Evolutionary conservation across 495 filamentous ascomycete species (phyloP), one percentile per base, ranked within the genome.

Genomic region (Xylaria intraflava): DNA sequence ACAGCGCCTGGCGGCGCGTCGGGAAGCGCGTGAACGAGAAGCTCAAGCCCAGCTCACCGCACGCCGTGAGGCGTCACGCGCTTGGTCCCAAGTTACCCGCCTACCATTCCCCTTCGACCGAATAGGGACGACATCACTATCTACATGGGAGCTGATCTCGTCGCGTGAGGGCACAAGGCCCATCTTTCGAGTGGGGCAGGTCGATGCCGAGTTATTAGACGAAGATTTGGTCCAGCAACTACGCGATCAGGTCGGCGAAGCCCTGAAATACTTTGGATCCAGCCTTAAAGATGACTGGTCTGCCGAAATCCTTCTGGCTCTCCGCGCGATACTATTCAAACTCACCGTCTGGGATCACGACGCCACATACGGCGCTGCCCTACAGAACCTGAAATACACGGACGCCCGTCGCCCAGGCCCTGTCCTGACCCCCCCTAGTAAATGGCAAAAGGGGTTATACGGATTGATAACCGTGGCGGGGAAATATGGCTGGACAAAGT

Each of bases 331-430:
- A 2, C 74, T 99, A 14, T 99, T 95, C 75, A 97, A 97, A 67
- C 78, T 99, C 54, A 87, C 87, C 1, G 87, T 97, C 46, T 99
- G 93, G 93, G 91, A 97, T 65, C 88, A 96, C 66, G 72, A 95
- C 71, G 86, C 94, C 17, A 91, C 88, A 0, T 99, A 99, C 65
- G 93, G 93, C 51, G 94, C 94, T 14, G 84, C 87, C 3, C 72
- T 99, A 26, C 93, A 97, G 64, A 93, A 93, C 53, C 80, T 97
- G 8, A 83, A 83, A 60, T 96, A 94, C 62, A 86, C 85, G 20
- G 93, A 97, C 64, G 91, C 90, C 35, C 80, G 93, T 51, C 77
- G 78, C 46, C 75, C 71, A 31, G 80, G 82, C 1, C 73, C 80
- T 0, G 78, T 84, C 2, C 68, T 84, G 52, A 76, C 79, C 10